Evolutionary conservation across 2,329 filamentous ascomycete genomes (phyloP).

Genomic region (Chaetomiaceae sp.): DNA sequence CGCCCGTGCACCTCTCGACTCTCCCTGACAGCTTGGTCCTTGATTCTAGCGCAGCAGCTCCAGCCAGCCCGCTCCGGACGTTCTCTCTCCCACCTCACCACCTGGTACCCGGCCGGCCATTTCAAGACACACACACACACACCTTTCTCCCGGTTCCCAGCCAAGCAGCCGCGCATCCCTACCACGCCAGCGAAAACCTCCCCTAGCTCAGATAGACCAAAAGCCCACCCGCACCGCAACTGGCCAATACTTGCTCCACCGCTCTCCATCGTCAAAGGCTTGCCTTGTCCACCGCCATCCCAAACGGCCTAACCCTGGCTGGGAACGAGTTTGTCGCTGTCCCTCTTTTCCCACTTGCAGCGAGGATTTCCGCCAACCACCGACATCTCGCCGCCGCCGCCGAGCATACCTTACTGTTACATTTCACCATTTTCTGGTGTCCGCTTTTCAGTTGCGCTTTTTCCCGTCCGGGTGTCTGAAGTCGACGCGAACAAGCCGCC

Average conservation of each 20-base stretch:
- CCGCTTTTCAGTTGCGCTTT: background rate
- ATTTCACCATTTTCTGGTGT: background rate
- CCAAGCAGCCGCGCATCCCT: constrained; percentile 13
- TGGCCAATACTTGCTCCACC: constrained; percentile 21
- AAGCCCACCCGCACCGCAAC: constrained; percentile 20
- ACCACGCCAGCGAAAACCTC: constrained; percentile 8
- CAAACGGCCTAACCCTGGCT: constrained; percentile 3
- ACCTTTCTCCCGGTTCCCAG: constrained; percentile 1
- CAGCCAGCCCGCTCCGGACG: too few relatives aligned
- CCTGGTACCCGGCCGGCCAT: background rate
- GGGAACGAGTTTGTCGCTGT: constrained; percentile 5
- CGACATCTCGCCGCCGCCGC: constrained; percentile 15
- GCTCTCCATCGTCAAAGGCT: constrained; percentile 20
- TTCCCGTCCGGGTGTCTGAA: background rate
- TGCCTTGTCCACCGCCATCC: constrained; percentile 18
- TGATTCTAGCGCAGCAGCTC: background rate
- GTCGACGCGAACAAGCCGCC: background rate
- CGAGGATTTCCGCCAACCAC: constrained; percentile 15
- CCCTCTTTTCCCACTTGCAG: constrained; percentile 15
- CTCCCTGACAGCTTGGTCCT: background rate
- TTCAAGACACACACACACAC: background rate
- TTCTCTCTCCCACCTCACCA: background rate
- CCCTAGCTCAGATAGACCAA: constrained; percentile 8
- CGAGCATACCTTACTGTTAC: background rate
- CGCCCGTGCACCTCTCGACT: constrained; percentile 9